Percentiles rank a stretch among this genome's conserved stretches.
Evolutionary conservation across 306 rosid species (phyloP).

Genomic region (Pachyrhizus erosus): DNA sequence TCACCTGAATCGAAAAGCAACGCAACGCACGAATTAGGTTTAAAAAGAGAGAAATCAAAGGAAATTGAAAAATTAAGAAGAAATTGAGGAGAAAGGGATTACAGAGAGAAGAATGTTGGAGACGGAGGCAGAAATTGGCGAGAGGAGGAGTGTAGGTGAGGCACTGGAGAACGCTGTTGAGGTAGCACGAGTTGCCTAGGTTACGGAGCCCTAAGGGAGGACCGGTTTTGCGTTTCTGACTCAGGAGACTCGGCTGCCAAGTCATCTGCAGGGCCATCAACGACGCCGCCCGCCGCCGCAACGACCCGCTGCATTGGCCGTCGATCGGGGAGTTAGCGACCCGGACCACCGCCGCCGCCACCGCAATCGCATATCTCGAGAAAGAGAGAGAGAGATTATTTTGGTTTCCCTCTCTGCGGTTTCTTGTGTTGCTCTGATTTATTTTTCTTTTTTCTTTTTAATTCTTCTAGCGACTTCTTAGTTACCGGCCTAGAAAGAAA

Average conservation of each 20-base stretch:
- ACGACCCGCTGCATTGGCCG: conserved; percentile 72
- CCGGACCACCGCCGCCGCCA: conserved; percentile 56
- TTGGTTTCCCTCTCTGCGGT: conserved; percentile 35
- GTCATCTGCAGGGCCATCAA: conserved; percentile 99
- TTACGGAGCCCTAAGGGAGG: conserved; percentile 88
- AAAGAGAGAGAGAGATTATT: no score
- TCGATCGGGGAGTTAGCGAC: conserved; percentile 25
- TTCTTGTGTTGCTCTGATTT: not conserved
- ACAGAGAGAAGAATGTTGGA: conserved; percentile 83
- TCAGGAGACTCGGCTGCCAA: conserved; percentile 93
- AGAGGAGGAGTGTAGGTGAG: conserved; percentile 99
- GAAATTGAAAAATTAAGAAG: not conserved
- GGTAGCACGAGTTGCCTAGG: conserved; percentile 98
- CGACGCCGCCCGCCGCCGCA: conserved; percentile 49
- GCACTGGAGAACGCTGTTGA: conserved; percentile 99
- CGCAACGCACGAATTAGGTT: conserved; percentile 1
- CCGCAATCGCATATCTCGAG: conserved; percentile 82
- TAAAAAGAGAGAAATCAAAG: not conserved
- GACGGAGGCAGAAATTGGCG: conserved; percentile 96
- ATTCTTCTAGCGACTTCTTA: conserved; percentile 38
- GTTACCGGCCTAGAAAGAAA: not conserved
- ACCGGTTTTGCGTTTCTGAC: conserved; percentile 80
- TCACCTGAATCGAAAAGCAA: conserved; percentile 63
- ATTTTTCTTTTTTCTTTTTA: not conserved
- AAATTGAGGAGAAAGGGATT: not conserved